Conservation (phyloP, 306 rosid species). For the Prunus persica region DNA sequence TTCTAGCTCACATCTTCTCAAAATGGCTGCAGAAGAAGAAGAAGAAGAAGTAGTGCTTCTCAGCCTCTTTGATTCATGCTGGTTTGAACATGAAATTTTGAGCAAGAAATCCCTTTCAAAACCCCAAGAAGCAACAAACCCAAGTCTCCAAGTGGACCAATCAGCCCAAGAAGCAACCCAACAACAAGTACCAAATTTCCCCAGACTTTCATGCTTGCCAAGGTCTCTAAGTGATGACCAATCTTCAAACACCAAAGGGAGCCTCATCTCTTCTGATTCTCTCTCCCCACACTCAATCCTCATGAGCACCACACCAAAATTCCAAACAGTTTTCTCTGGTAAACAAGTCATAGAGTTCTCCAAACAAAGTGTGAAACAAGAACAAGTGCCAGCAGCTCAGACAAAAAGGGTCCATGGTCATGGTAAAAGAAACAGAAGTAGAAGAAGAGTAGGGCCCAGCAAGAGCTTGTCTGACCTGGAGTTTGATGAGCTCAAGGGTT, state of each 20-base stretch:
- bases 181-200: background rate
- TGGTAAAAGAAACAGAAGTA: constrained; percentile 5
- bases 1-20: background rate
- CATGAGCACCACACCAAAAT: constrained; percentile 19
- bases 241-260: constrained; percentile 18
- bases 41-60: constrained; percentile 44
- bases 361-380: background rate
- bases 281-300: constrained; percentile 38
- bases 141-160: constrained; percentile 3
- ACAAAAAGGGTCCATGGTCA: constrained; percentile 2
- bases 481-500: constrained; percentile 70
- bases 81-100: constrained; percentile 52
- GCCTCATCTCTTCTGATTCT: constrained; percentile 11
- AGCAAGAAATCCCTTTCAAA: constrained; percentile 23
- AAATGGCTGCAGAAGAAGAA: constrained; percentile 36
- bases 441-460: constrained; percentile 3
- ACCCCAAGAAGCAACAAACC: constrained; percentile 10
- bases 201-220: constrained; percentile 10
- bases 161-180: constrained; percentile 4
- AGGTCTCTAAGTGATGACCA: constrained; percentile 56
- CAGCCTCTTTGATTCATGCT: constrained; percentile 51
- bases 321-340: constrained; percentile 48
- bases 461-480: constrained; percentile 73
- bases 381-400: background rate
- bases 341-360: constrained; percentile 37